Evolutionary conservation across 78 protist genomes (phyloP).

Genomic region (Dictyostelium firmibasis): DNA sequence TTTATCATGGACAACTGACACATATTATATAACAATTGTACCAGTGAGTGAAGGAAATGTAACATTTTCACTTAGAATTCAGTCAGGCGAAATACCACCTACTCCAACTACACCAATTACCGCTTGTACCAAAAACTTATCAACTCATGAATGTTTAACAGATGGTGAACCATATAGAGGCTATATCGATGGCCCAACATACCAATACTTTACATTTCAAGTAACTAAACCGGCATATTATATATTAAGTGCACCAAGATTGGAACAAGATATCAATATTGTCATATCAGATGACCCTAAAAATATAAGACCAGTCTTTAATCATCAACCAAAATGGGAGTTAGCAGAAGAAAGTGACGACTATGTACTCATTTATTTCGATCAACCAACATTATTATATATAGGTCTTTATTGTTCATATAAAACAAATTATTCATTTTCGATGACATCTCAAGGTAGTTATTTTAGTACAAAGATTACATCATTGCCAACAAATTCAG

Average conservation of each 20-base stretch:
- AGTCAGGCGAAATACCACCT: not conserved
- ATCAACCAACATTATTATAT: constrained; percentile 7
- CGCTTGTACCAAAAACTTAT: not conserved
- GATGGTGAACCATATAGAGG: constrained; percentile 9
- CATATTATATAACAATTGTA: constrained; percentile 12
- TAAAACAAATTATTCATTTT: constrained; percentile 8
- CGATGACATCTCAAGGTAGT: not conserved
- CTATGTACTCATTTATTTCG: not conserved
- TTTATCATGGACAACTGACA: constrained; percentile 13
- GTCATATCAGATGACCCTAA: constrained; percentile 11
- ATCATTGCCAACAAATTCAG: not conserved
- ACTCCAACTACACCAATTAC: not conserved
- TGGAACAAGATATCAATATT: constrained; percentile 31
- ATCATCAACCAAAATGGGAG: not conserved
- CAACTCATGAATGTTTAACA: not conserved
- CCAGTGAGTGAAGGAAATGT: not conserved
- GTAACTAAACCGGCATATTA: not conserved
- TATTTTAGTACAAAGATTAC: not conserved
- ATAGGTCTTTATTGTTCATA: constrained; percentile 14
- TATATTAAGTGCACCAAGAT: constrained; percentile 3
- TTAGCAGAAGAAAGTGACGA: constrained; percentile 28
- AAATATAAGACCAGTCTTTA: not conserved
- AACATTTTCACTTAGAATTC: not conserved
- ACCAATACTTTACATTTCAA: not conserved
- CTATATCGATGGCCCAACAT: not conserved